Evolutionary conservation across 371 early-diverging fungal genomes (phyloP).

Genomic region (Umbelopsis sp.): DNA sequence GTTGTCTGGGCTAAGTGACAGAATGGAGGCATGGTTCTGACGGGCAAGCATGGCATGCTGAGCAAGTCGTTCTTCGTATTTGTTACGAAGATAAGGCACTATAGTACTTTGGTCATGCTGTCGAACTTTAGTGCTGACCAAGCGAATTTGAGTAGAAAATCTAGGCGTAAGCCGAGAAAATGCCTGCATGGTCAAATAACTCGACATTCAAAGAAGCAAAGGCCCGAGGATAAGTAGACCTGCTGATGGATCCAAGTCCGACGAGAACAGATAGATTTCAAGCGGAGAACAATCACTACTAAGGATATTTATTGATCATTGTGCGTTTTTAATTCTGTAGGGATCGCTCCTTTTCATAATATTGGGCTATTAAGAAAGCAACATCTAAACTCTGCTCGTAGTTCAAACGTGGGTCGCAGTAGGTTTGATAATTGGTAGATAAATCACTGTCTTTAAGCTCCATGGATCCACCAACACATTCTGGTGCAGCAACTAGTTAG

Average conservation of each 20-base stretch:
- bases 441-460: conserved; percentile 82
- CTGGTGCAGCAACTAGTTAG: conserved; percentile 31
- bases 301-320: neutral
- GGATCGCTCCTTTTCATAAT: conserved; percentile 68
- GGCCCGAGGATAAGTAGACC: too few relatives aligned
- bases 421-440: conserved; percentile 88
- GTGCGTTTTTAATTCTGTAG: conserved; percentile 23
- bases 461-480: conserved; percentile 97
- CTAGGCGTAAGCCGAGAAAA: conserved; percentile 1
- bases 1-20: neutral
- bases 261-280: neutral
- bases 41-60: conserved; percentile 9
- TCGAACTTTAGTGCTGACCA: neutral
- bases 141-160: neutral
- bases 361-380: conserved; percentile 92
- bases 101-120: neutral
- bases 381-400: conserved; percentile 96
- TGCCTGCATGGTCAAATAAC: neutral
- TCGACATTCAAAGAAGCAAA: too few relatives aligned
- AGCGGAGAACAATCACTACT: neutral
- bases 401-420: conserved; percentile 94
- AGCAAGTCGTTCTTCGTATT: conserved; percentile 12
- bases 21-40: neutral
- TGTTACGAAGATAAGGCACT: conserved; percentile 2
- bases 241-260: neutral